Conservation (phyloP, 2,329 filamentous ascomycete species). For the Botrytis elliptica region DNA sequence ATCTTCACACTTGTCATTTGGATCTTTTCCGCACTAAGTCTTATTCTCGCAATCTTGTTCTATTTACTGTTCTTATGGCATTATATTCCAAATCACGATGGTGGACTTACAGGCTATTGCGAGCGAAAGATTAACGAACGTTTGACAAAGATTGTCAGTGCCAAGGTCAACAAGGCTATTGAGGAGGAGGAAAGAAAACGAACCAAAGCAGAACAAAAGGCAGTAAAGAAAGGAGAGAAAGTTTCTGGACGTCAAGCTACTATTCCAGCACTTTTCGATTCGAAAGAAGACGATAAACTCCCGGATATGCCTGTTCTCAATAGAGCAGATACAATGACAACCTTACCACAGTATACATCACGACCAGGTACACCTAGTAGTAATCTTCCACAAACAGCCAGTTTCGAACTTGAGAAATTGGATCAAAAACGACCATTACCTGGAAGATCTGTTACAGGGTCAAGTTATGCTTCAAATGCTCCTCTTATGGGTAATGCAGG, state of each 20-base stretch:
- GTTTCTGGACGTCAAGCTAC: slow-evolving; percentile 60
- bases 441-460: slow-evolving; percentile 50
- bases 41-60: slow-evolving; percentile 72
- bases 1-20: slow-evolving; percentile 87
- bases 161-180: slow-evolving; percentile 85
- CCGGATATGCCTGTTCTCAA: slow-evolving; percentile 58
- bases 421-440: slow-evolving; percentile 52
- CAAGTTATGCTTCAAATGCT: slow-evolving; percentile 63
- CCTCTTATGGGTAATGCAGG: slow-evolving; percentile 60
- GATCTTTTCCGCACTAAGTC: slow-evolving; percentile 74
- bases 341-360: slow-evolving; percentile 62
- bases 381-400: slow-evolving; percentile 42
- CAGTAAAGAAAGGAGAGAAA: slow-evolving; percentile 55
- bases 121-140: slow-evolving; percentile 86
- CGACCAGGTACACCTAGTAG: slow-evolving; percentile 53
- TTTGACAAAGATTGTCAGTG: slow-evolving; percentile 78
- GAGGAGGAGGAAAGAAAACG: slow-evolving; percentile 70
- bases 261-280: slow-evolving; percentile 59
- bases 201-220: slow-evolving; percentile 48
- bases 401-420: slow-evolving; percentile 51
- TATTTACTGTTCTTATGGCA: slow-evolving; percentile 91
- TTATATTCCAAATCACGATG: slow-evolving; percentile 81
- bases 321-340: slow-evolving; percentile 59
- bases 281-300: slow-evolving; percentile 55
- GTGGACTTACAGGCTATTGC: slow-evolving; percentile 80